A percentile compares a stretch with the other conserved stretches of the same genome.
phyloP scores from a whole-genome alignment of 2,329 filamentous ascomycete species.

The Chaetothyriales sp. region DNA sequence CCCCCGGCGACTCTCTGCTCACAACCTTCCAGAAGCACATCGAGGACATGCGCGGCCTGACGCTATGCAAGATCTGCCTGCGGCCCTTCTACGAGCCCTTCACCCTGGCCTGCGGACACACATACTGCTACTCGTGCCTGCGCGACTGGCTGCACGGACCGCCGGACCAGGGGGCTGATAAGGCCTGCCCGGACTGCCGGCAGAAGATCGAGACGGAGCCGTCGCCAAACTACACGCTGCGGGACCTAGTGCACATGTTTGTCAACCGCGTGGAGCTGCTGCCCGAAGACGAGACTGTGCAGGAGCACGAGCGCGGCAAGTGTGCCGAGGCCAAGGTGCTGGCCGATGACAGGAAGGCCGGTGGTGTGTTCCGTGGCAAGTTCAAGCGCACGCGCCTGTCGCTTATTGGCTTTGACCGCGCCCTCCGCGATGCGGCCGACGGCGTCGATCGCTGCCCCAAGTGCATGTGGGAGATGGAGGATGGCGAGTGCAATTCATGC shows the following conservation, averaged over 20 bases:
- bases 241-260: conserved; percentile 52
- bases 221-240: conserved; percentile 51
- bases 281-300: conserved; percentile 48
- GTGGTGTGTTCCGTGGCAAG: conserved; percentile 51
- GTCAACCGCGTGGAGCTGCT: conserved; percentile 46
- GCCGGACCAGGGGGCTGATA: conserved; percentile 29
- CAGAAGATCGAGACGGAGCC: conserved; percentile 44
- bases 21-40: conserved; percentile 41
- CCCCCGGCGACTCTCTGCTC: conserved; percentile 19
- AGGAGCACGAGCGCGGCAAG: conserved; percentile 45
- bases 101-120: conserved; percentile 54
- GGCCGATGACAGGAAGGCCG: conserved; percentile 45
- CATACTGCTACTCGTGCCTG: conserved; percentile 51
- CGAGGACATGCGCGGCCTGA: conserved; percentile 44
- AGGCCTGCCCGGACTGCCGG: conserved; percentile 57
- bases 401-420: conserved; percentile 19
- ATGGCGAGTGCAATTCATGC: conserved; percentile 44
- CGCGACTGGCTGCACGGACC: conserved; percentile 24
- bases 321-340: conserved; percentile 47
- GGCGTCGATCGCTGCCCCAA: conserved; percentile 48
- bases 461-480: conserved; percentile 52
- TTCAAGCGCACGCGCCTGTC: conserved; percentile 29
- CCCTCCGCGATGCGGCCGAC: conserved; percentile 40
- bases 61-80: conserved; percentile 57
- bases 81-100: conserved; percentile 57